A percentile compares a stretch with the other conserved stretches of the same genome.
Evolutionary conservation across 257 asterid genomes (phyloP).

Genomic region (Solanum chiquidenum): DNA sequence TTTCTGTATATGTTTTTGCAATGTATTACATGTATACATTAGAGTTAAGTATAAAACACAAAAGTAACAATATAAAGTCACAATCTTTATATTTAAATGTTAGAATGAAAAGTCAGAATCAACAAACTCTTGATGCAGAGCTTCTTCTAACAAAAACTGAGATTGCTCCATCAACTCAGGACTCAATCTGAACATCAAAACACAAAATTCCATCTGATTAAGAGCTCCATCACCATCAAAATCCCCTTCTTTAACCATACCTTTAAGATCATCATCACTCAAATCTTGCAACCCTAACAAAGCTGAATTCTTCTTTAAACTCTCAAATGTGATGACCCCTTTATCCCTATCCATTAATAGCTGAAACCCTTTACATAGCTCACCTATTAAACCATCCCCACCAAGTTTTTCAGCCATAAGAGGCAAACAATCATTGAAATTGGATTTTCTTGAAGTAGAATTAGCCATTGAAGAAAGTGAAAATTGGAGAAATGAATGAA

Average conservation of each 20-base stretch:
- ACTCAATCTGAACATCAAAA: conserved; percentile 48
- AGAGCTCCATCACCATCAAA: conserved; percentile 55
- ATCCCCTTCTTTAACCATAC: conserved; percentile 49
- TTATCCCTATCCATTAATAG: conserved; percentile 32
- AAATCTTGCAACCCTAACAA: conserved; percentile 36
- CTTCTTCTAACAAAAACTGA: conserved; percentile 34
- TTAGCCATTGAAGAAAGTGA: not conserved
- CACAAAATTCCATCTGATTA: conserved; percentile 61
- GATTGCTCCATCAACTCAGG: conserved; percentile 52
- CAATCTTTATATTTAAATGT: not conserved
- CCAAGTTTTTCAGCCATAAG: conserved; percentile 52
- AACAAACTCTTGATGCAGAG: conserved; percentile 15
- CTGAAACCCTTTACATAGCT: conserved; percentile 47
- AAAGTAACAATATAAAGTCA: not conserved
- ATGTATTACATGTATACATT: not conserved
- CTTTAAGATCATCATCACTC: conserved; percentile 28
- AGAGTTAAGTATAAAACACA: not conserved
- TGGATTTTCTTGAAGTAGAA: conserved; percentile 9
- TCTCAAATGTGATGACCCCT: conserved; percentile 41
- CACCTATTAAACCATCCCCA: conserved; percentile 43
- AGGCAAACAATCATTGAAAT: conserved; percentile 47
- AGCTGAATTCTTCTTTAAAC: conserved; percentile 39
- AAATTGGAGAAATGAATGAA: not conserved
- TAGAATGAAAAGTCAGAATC: conserved; percentile 26
- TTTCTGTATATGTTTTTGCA: not conserved